A percentile compares a stretch with the other conserved stretches of the same genome.
These are phyloP conservation scores for Neonectria hederae DNA, from an alignment of 2,329 filamentous ascomycete species.

Conservation along the genomic window DNA sequence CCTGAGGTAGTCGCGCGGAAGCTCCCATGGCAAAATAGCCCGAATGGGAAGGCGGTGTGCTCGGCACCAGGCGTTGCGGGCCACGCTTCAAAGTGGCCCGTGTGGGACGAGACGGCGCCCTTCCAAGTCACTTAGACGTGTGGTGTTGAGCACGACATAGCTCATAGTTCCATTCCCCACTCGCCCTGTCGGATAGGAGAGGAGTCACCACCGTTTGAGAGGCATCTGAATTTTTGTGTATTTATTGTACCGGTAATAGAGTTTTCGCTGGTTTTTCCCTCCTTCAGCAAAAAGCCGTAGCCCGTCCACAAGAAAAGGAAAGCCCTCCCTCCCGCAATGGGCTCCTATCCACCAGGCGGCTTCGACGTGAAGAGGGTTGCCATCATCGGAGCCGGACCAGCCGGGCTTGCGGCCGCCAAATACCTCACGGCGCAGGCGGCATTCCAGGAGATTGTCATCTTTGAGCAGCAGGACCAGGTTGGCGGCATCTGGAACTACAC, in stretches of 20 bases:
- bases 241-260: constrained; percentile 21
- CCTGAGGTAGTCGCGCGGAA: constrained; percentile 25
- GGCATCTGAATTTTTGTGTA: constrained; percentile 21
- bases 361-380: constrained; percentile 72
- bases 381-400: constrained; percentile 84
- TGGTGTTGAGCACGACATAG: constrained; percentile 25
- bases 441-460: constrained; percentile 78
- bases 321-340: constrained; percentile 37
- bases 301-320: neutral
- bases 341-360: constrained; percentile 39
- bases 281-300: constrained; percentile 2
- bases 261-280: constrained; percentile 1
- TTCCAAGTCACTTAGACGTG: constrained; percentile 22
- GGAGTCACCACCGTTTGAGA: constrained; percentile 22
- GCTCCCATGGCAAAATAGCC: constrained; percentile 29
- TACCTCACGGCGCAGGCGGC: constrained; percentile 75
- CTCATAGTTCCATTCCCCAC: constrained; percentile 38
- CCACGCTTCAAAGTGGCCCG: neutral
- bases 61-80: neutral
- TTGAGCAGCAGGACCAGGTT: constrained; percentile 79
- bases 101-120: constrained; percentile 1
- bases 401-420: constrained; percentile 81
- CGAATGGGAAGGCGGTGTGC: constrained; percentile 37
- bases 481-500: constrained; percentile 92
- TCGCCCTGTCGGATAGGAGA: constrained; percentile 28